Evolutionary conservation across 208 protist species (phyloP).

Genomic region (Trypanosoma lewisi): DNA sequence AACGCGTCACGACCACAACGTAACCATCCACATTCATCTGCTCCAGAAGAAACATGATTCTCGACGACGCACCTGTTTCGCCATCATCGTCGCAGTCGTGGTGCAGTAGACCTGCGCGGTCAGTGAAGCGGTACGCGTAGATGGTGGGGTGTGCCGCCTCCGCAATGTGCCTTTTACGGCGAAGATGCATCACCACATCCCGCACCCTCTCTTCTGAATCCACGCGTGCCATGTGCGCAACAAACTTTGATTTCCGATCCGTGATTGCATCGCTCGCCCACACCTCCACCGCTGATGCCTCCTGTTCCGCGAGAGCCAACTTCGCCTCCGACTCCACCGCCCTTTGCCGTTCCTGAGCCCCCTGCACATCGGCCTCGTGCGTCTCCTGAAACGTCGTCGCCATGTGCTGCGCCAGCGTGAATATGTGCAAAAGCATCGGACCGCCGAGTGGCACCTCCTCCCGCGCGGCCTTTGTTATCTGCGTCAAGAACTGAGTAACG

Average conservation of each 20-base stretch:
- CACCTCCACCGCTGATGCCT: slow-evolving; percentile 32
- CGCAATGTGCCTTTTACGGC: slow-evolving; percentile 59
- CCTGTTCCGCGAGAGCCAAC: slow-evolving; percentile 3
- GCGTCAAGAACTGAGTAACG: slow-evolving; percentile 30
- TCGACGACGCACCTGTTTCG: slow-evolving; percentile 79
- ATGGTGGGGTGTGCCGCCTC: slow-evolving; percentile 90
- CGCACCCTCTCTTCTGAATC: slow-evolving; percentile 43
- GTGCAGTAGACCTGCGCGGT: slow-evolving; percentile 58
- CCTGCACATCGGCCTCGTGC: slow-evolving; percentile 22
- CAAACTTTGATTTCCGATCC: slow-evolving; percentile 86
- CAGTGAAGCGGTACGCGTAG: slow-evolving; percentile 91
- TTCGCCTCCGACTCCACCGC: slow-evolving; percentile 7
- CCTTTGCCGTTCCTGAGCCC: neutral
- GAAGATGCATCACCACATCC: slow-evolving; percentile 56
- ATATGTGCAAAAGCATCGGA: slow-evolving; percentile 45
- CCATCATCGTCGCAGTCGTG: slow-evolving; percentile 94
- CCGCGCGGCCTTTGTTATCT: slow-evolving; percentile 41
- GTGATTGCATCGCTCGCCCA: slow-evolving; percentile 55
- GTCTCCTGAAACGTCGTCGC: slow-evolving; percentile 46
- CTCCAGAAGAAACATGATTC: slow-evolving; percentile 88
- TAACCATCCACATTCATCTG: slow-evolving; percentile 79
- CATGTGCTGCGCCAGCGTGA: slow-evolving; percentile 55
- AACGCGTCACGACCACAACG: slow-evolving; percentile 92
- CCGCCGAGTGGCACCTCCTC: slow-evolving; percentile 58
- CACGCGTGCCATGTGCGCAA: slow-evolving; percentile 84